Evolutionary conservation across 805 yeast species (phyloP).

Genomic region (Helenozyma rhizophorensis): DNA sequence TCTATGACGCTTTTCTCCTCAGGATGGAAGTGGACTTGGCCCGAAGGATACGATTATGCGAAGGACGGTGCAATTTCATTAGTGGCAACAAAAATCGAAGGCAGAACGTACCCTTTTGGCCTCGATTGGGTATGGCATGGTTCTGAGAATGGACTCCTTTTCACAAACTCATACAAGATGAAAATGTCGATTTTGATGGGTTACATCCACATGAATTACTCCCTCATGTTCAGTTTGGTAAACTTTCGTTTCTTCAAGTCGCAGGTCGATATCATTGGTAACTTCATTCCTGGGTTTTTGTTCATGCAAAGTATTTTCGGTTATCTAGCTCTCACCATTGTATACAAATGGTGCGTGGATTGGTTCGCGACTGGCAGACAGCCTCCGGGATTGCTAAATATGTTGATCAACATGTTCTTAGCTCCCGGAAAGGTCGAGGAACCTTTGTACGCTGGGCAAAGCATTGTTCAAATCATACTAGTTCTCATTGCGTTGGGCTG

Average conservation of each 20-base stretch:
- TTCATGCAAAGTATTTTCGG: constrained; percentile 79
- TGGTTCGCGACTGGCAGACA: constrained; percentile 60
- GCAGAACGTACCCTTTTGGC: constrained; percentile 58
- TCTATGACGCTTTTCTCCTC: constrained; percentile 63
- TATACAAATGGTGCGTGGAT: constrained; percentile 71
- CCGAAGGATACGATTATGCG: constrained; percentile 39
- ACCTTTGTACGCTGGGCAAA: constrained; percentile 62
- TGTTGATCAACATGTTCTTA: constrained; percentile 72
- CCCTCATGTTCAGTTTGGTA: constrained; percentile 62
- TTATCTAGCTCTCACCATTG: constrained; percentile 58
- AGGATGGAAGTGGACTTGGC: constrained; percentile 61
- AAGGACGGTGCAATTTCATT: constrained; percentile 29
- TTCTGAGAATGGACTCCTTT: constrained; percentile 65
- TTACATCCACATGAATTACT: constrained; percentile 68
- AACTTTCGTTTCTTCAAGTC: constrained; percentile 57
- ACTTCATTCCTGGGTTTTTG: constrained; percentile 67
- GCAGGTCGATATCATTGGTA: constrained; percentile 63
- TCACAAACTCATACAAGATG: constrained; percentile 74
- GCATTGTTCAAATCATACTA: constrained; percentile 53
- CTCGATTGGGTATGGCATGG: constrained; percentile 78
- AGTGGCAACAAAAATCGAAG: constrained; percentile 37
- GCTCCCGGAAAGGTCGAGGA: constrained; percentile 69
- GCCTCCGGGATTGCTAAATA: constrained; percentile 71
- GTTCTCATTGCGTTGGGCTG: constrained; percentile 59
- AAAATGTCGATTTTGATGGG: constrained; percentile 74